Evolutionary conservation across 148 eudicot genomes (phyloP), one percentile per base, ranked within the genome.

Genomic region (Polygonum aviculare): DNA sequence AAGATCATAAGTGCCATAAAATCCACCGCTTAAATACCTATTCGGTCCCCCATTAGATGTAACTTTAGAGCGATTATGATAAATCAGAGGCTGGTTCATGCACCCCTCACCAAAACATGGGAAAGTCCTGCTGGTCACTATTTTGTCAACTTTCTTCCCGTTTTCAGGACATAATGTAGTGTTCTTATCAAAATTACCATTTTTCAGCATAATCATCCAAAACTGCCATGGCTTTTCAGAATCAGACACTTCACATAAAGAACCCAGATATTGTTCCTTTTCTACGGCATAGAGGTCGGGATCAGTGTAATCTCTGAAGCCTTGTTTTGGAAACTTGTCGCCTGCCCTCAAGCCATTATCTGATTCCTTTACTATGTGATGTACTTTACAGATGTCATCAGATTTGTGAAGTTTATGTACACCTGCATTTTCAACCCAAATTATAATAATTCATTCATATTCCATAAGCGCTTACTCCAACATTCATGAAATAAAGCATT

Each of bases 201-300:
- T 82, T 51, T 82, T 82, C 65, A 82, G 74, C 85, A 82, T 82
- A 31, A 82, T 65, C 85, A 82, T 79, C 85, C 85, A 82, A 69
- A 77, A 82, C 7, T 79, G 78, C 85, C 82, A 80, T 40, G 83
- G 80, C 18, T 80, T 36, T 18, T 31, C 76, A 9, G 69, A 60
- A 50, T 44, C 78, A 71, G 73, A 49, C 18, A 44, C 78, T n/a
- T 83, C 69, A 38, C 85, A 83, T 3, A 77, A 62, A 11, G 85
- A 83, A 40, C 55, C 80, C 71, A 83, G 80, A 62, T 74, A 83
- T 60, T 77, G 72, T 36, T 83, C 85, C 76, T 83, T 83, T 50
- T 83, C 82, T 7, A 70, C 82, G 26, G 85, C 85, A 65, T 83
- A 83, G 12, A 33, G 73, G 36, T 82, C 82, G 35, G 82, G 80